Conservation (phyloP, 805 yeast genomes). For the Blastobotrys muscicola region DNA sequence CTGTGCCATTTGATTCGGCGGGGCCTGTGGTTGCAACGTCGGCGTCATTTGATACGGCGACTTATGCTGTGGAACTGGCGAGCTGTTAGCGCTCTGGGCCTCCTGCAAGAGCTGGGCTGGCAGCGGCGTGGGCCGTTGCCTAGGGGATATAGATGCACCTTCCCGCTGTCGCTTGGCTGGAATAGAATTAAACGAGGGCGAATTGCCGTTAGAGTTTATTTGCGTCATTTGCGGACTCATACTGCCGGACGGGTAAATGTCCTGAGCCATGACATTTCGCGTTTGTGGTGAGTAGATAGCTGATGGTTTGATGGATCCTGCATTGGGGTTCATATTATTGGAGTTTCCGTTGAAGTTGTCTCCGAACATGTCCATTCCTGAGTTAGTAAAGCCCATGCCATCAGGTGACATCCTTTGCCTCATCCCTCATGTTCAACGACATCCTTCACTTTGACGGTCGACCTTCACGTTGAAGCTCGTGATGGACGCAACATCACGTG, state of each 20-base stretch:
- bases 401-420: too few relatives aligned
- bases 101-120: slow-evolving; percentile 18
- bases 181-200: slow-evolving; percentile 5
- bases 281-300: not conserved
- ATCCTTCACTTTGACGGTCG: too few relatives aligned
- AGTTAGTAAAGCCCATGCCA: too few relatives aligned
- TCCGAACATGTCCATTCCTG: too few relatives aligned
- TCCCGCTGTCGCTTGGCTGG: slow-evolving; percentile 9
- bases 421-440: too few relatives aligned
- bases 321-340: not conserved
- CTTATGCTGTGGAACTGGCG: slow-evolving; percentile 10
- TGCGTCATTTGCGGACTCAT: slow-evolving; percentile 11
- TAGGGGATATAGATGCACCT: slow-evolving; percentile 10
- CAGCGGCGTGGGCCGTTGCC: slow-evolving; percentile 16
- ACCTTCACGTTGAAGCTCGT: too few relatives aligned
- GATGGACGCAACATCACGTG: too few relatives aligned
- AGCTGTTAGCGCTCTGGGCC: slow-evolving; percentile 13
- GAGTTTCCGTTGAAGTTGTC: not conserved
- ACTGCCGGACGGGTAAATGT: not conserved
- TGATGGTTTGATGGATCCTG: not conserved
- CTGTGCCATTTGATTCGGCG: not conserved
- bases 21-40: slow-evolving; percentile 3
- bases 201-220: not conserved
- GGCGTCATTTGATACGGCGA: slow-evolving; percentile 2
- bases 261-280: not conserved